These are phyloP conservation scores for Leccinum subgranulosum DNA, from an alignment of 768 basidiomycete species.

Conservation along the genomic window DNA sequence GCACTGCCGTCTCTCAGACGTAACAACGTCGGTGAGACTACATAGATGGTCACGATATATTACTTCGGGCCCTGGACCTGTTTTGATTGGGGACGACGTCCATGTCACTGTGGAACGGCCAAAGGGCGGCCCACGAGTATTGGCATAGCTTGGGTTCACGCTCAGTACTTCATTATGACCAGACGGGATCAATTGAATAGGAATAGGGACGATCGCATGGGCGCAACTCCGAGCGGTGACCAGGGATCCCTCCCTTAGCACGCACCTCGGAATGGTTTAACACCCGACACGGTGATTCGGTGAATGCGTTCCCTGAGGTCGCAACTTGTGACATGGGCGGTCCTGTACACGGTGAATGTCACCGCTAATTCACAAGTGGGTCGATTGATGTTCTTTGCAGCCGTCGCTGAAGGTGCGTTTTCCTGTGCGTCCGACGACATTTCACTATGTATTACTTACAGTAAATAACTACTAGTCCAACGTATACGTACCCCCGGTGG, in stretches of 20 bases:
- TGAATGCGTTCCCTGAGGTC: conserved; percentile 38
- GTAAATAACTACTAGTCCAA: conserved; percentile 41
- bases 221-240: conserved; percentile 6
- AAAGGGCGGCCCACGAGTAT: conserved; percentile 54
- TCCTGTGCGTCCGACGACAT: background rate
- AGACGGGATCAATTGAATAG: conserved; percentile 1
- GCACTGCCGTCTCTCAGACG: conserved; percentile 41
- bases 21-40: conserved; percentile 28
- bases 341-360: conserved; percentile 32
- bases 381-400: conserved; percentile 37
- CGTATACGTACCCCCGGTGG: conserved; percentile 5
- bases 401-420: conserved; percentile 35
- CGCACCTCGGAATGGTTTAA: conserved; percentile 51
- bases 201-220: conserved; percentile 7
- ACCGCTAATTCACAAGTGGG: conserved; percentile 34
- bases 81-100: conserved; percentile 65
- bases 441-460: background rate
- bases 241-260: conserved; percentile 59
- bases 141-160: conserved; percentile 54
- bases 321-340: conserved; percentile 17
- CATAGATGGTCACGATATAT: conserved; percentile 37
- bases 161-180: conserved; percentile 36
- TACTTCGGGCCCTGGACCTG: conserved; percentile 22
- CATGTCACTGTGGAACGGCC: conserved; percentile 51
- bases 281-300: conserved; percentile 42